phyloP scores from a whole-genome alignment of 1,139 yeast genomes.

The Debaryomyces udenii region DNA sequence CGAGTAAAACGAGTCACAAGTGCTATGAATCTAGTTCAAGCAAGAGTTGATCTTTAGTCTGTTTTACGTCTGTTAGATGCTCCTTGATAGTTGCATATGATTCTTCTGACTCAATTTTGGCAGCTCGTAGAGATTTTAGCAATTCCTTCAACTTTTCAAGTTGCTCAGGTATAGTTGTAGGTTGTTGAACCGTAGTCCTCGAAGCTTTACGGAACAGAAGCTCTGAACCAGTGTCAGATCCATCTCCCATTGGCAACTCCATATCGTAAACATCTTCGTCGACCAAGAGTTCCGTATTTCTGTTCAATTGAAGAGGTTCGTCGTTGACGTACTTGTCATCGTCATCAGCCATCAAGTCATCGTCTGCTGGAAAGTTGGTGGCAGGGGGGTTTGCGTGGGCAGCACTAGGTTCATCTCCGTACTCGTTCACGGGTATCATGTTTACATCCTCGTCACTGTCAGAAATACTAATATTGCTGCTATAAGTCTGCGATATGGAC shows the following conservation, averaged over 20 bases:
- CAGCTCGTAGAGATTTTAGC: background rate
- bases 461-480: background rate
- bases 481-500: background rate
- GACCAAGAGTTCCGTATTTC: conserved; percentile 6
- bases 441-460: conserved; percentile 8
- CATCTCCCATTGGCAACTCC: conserved; percentile 21
- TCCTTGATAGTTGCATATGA: background rate
- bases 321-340: conserved; percentile 25
- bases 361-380: conserved; percentile 11
- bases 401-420: conserved; percentile 3
- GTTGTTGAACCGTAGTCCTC: background rate
- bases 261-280: conserved; percentile 26
- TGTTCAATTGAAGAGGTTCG: conserved; percentile 10
- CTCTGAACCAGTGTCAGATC: conserved; percentile 3
- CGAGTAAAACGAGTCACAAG: background rate
- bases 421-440: conserved; percentile 5
- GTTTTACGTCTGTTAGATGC: background rate
- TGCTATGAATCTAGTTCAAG: conserved; percentile 2
- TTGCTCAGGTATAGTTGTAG: background rate
- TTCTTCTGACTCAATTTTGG: background rate
- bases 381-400: background rate
- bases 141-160: conserved; percentile 3
- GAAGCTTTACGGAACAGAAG: background rate
- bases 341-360: conserved; percentile 17
- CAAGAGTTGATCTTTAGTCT: conserved; percentile 1